A percentile compares a stretch with the other conserved stretches of the same genome.
Evolutionary conservation across 768 basidiomycete genomes (phyloP).

Genomic region (Termitomyces sp.): DNA sequence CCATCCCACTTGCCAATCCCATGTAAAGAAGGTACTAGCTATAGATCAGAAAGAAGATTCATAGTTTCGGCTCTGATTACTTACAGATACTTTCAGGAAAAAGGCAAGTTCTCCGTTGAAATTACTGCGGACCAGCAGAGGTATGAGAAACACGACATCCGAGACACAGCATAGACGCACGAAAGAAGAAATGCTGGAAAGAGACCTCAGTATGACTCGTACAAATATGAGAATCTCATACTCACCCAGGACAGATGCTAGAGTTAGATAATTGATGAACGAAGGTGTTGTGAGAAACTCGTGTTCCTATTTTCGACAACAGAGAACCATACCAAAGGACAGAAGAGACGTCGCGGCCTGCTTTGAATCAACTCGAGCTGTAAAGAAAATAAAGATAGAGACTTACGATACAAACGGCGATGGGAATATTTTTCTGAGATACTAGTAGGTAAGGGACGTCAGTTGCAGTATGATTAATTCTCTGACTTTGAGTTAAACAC

Average conservation of each 20-base stretch:
- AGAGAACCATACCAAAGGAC: not conserved
- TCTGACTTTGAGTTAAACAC: not conserved
- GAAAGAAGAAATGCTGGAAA: not conserved
- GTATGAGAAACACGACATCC: not conserved
- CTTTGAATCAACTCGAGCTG: not conserved
- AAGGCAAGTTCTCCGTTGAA: not conserved
- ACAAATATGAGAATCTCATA: too few relatives aligned
- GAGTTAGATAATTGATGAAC: not conserved
- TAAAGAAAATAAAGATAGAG: not conserved
- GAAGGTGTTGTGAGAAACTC: not conserved
- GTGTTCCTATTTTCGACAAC: not conserved
- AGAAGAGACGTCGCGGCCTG: not conserved
- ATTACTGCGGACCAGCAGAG: not conserved
- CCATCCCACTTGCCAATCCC: constrained; percentile 10
- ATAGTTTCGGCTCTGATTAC: not conserved
- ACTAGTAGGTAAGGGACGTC: not conserved
- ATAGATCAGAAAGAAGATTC: not conserved
- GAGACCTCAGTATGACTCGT: not conserved
- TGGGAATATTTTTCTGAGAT: not conserved
- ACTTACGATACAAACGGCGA: not conserved
- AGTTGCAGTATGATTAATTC: too few relatives aligned
- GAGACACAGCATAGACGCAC: not conserved
- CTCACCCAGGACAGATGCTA: not conserved
- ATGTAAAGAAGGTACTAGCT: constrained; percentile 15
- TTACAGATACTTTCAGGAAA: constrained; percentile 5